A percentile compares a stretch with the other conserved stretches of the same genome.
phyloP scores from a whole-genome alignment of 2,329 filamentous ascomycete genomes.

The Venturia aucupariae region DNA sequence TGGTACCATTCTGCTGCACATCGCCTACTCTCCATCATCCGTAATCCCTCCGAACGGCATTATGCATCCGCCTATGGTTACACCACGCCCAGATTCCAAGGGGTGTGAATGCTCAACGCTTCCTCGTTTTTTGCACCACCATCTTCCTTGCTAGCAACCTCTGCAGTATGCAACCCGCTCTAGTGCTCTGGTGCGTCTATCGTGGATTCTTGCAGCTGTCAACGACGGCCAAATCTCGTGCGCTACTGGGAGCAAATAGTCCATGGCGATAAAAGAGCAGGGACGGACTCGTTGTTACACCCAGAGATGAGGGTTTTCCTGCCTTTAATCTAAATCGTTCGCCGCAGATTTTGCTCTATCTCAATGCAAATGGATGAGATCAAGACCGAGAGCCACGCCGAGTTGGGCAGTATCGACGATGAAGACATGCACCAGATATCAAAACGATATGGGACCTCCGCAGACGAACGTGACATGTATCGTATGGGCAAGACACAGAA shows the following conservation, averaged over 20 bases:
- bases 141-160: neutral
- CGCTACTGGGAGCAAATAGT: neutral
- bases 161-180: neutral
- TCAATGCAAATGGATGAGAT: slow-evolving; percentile 8
- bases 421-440: neutral
- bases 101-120: neutral
- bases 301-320: neutral
- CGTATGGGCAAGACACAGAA: slow-evolving; percentile 17
- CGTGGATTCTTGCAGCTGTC: slow-evolving; percentile 9
- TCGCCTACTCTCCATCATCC: neutral
- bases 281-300: slow-evolving; percentile 7
- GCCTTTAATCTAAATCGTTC: neutral
- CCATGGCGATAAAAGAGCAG: slow-evolving; percentile 3
- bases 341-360: neutral
- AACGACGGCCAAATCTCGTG: slow-evolving; percentile 7
- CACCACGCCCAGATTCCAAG: neutral
- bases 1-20: neutral
- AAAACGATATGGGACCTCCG: slow-evolving; percentile 12
- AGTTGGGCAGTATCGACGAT: neutral
- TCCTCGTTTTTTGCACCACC: slow-evolving; percentile 3
- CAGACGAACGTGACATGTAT: slow-evolving; percentile 15
- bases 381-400: slow-evolving; percentile 8
- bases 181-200: neutral
- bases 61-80: slow-evolving; percentile 1
- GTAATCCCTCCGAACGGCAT: neutral